These are phyloP conservation scores for Fragosphaeria purpurea DNA, from an alignment of 2,329 filamentous ascomycete species.

Conservation along the genomic window DNA sequence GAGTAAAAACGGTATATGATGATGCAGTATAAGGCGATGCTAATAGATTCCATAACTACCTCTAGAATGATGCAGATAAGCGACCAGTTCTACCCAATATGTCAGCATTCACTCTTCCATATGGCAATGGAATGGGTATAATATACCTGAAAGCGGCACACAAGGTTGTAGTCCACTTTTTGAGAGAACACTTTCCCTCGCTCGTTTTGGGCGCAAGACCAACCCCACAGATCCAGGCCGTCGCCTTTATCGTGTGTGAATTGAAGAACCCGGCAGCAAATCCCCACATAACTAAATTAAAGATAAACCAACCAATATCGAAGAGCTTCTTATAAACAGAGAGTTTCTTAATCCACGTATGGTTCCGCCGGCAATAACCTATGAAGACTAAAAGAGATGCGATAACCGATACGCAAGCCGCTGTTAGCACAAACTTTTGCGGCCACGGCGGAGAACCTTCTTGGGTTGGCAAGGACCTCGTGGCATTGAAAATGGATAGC, in stretches of 20 bases:
- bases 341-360: conserved; percentile 81
- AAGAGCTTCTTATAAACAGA: conserved; percentile 94
- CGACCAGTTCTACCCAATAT: conserved; percentile 88
- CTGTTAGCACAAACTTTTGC: conserved; percentile 70
- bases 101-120: too few relatives aligned
- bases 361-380: conserved; percentile 81
- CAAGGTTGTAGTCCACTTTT: conserved; percentile 76
- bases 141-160: conserved; percentile 94
- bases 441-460: conserved; percentile 85
- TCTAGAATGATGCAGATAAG: conserved; percentile 97
- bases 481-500: conserved; percentile 86
- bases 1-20: conserved; percentile 97
- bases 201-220: conserved; percentile 89
- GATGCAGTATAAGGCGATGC: conserved; percentile 84
- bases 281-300: conserved; percentile 87
- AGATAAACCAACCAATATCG: conserved; percentile 84
- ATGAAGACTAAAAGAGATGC: conserved; percentile 73
- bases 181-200: conserved; percentile 66
- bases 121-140: too few relatives aligned
- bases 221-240: conserved; percentile 93
- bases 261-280: conserved; percentile 79
- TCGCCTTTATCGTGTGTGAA: conserved; percentile 60
- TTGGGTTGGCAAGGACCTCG: conserved; percentile 60
- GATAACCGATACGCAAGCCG: conserved; percentile 70
- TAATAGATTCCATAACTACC: conserved; percentile 82